A percentile compares a stretch with the other conserved stretches of the same genome.
Conservation (phyloP, 2,329 filamentous ascomycete genomes). For the Tolypocladium ovalisporum region DNA sequence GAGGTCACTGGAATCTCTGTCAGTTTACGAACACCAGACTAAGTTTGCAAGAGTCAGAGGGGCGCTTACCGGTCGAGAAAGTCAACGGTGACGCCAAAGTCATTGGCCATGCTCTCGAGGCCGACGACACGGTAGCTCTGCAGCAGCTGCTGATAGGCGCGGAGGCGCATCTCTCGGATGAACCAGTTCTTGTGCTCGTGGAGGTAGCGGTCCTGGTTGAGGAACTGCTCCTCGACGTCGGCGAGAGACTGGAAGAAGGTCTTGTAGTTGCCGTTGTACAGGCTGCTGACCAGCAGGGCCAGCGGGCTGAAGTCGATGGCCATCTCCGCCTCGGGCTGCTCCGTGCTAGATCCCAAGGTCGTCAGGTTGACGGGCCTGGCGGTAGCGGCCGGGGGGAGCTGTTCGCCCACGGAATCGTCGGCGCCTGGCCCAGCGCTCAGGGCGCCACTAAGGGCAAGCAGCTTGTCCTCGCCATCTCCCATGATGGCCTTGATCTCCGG, state of each 20-base stretch:
- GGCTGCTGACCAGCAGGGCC: constrained; percentile 74
- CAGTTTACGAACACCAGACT: neutral
- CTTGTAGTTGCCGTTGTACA: constrained; percentile 92
- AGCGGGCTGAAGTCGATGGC: constrained; percentile 84
- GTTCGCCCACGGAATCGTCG: constrained; percentile 62
- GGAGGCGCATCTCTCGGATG: constrained; percentile 93
- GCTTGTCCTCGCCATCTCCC: constrained; percentile 78
- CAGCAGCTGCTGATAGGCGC: constrained; percentile 91
- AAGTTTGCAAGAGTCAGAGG: neutral
- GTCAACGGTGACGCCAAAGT: constrained; percentile 94
- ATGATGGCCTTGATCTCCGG: constrained; percentile 97
- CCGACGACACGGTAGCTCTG: constrained; percentile 96
- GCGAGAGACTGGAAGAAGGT: constrained; percentile 86
- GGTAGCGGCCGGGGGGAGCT: constrained; percentile 36
- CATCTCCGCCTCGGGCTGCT: constrained; percentile 67
- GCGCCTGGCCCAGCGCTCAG: constrained; percentile 72
- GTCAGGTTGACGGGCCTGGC: constrained; percentile 77
- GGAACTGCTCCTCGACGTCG: constrained; percentile 84
- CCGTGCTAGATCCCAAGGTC: constrained; percentile 60
- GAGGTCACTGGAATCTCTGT: constrained; percentile 54
- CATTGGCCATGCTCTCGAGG: constrained; percentile 92
- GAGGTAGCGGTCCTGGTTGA: constrained; percentile 88
- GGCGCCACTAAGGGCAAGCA: constrained; percentile 70
- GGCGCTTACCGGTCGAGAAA: constrained; percentile 77
- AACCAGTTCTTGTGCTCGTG: constrained; percentile 96